A percentile compares a stretch with the other conserved stretches of the same genome.
Evolutionary conservation across 306 rosid species (phyloP).

Genomic region (Oxytropis ochrocephala): DNA sequence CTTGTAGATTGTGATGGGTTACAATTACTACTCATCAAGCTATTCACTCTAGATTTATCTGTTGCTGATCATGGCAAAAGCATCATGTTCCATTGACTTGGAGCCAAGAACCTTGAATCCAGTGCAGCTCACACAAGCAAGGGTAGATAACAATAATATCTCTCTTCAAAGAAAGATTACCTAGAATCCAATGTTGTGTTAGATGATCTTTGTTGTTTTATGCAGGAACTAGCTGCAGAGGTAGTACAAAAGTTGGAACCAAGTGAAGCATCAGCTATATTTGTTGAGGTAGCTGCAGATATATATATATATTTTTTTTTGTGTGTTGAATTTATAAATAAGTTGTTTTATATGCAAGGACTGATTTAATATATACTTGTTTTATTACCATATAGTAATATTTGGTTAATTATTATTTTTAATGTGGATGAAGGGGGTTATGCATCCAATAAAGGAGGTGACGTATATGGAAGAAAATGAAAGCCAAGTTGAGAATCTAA

Average conservation of each 20-base stretch:
- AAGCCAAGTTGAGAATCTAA: neutral
- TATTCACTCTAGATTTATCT: neutral
- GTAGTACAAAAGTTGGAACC: conserved; percentile 54
- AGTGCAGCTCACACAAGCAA: conserved; percentile 57
- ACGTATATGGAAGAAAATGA: conserved; percentile 6
- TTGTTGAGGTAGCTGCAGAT: conserved; percentile 65
- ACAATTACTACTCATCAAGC: conserved; percentile 4
- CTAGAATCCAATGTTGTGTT: neutral
- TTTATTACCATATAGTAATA: too few species aligned
- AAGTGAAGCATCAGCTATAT: conserved; percentile 46
- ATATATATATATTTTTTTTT: too few species aligned
- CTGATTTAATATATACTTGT: too few species aligned
- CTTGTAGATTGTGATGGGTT: conserved; percentile 19
- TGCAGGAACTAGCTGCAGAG: conserved; percentile 82
- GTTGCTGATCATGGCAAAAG: conserved; percentile 40
- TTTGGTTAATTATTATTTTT: too few species aligned
- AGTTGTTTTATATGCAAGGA: too few species aligned
- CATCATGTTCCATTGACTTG: conserved; percentile 56
- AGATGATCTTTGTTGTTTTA: neutral
- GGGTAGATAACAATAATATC: conserved; percentile 31
- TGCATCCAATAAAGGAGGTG: conserved; percentile 30
- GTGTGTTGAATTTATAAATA: too few species aligned
- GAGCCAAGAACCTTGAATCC: conserved; percentile 72
- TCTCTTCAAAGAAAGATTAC: neutral
- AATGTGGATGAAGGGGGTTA: conserved; percentile 28